Evolutionary conservation across 345 rosid species (phyloP).

Genomic region (Gossypium mustelinum): DNA sequence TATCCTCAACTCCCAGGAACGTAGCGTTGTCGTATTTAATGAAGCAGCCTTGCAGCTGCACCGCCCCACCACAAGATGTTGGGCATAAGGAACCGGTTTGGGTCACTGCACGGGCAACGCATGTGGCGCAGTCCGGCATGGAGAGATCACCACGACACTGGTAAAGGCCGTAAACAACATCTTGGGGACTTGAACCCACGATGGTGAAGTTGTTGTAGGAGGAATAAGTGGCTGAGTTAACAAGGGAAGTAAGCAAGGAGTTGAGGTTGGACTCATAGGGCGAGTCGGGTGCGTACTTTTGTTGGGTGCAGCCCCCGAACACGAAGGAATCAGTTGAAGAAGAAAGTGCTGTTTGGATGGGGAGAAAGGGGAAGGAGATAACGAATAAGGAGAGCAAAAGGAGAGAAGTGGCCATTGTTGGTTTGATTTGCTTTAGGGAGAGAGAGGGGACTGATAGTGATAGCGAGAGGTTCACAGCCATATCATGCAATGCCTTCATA

Average conservation of each 20-base stretch:
- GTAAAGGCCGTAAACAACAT: conserved; percentile 77
- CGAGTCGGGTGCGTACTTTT: conserved; percentile 46
- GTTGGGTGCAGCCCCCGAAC: conserved; percentile 72
- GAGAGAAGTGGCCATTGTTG: background rate
- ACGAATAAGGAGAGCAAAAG: background rate
- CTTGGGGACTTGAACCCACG: conserved; percentile 62
- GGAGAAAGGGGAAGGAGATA: conserved; percentile 9
- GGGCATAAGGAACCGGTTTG: conserved; percentile 50
- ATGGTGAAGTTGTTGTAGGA: conserved; percentile 88
- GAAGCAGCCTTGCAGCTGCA: conserved; percentile 81
- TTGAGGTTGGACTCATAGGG: conserved; percentile 76
- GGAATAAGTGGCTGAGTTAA: conserved; percentile 88
- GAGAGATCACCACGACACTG: conserved; percentile 97
- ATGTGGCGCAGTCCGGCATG: conserved; percentile 89
- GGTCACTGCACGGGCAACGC: conserved; percentile 60
- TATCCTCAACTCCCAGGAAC: conserved; percentile 82
- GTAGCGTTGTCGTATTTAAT: conserved; percentile 69
- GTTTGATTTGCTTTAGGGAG: background rate
- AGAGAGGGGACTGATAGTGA: background rate
- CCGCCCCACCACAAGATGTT: conserved; percentile 56
- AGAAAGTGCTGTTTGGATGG: conserved; percentile 18
- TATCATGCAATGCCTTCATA: background rate
- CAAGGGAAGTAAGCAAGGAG: conserved; percentile 84
- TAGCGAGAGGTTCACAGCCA: background rate
- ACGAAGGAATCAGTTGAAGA: conserved; percentile 50